Evolutionary conservation across 2,329 filamentous ascomycete species (phyloP), one percentile per base, ranked within the genome.

Genomic region (Sporothrix schenckii): DNA sequence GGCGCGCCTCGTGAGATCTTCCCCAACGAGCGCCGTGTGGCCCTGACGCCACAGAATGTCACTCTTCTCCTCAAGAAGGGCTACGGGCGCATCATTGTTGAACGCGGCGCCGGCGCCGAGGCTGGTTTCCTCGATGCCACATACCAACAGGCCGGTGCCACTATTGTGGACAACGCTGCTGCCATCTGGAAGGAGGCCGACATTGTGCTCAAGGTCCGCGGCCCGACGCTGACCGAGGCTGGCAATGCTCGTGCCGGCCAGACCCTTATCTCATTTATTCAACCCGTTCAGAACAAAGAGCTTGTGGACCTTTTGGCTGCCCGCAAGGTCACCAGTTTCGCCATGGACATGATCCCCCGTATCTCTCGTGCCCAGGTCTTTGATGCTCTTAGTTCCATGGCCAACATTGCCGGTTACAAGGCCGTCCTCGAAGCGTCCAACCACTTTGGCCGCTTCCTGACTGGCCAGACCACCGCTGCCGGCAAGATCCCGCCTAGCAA

Each of bases 381-480:
- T 76, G 93, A 97, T 80, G 93, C 92, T 0, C 84, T 97, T 70
- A 93, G 92, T 79, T 95, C 92, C 11, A 97, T 97, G 93, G 93
- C 93, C 72, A 97, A 97, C 76, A 97, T 97, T 81, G 92, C 93
- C 27, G 93, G 93, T 0, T 97, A 97, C 81, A 97, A 96, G 80
- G 93, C 93, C 53, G 92, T 97, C 1, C 83, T 97, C 56, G 93
- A 97, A 79, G 93, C 93, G 1, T 94, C 92, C 16, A 97, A 97
- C 79, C 89, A 91, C 73, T 97, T 96, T 79, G 93, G 93, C 68
- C 88, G 93, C 60, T 97, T 96, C 77, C 81, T 97, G 74, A 96
- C 93, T 14, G 93, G 93, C 39, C 93, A 97, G 78, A 92, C 94
- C 19, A 97, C 93, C 4, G 93, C 93, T 67, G 93, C 93, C 69